Percentiles rank a stretch among this genome's conserved stretches.
Conservation (phyloP, 257 asterid genomes). For the Petunia axillaris region DNA sequence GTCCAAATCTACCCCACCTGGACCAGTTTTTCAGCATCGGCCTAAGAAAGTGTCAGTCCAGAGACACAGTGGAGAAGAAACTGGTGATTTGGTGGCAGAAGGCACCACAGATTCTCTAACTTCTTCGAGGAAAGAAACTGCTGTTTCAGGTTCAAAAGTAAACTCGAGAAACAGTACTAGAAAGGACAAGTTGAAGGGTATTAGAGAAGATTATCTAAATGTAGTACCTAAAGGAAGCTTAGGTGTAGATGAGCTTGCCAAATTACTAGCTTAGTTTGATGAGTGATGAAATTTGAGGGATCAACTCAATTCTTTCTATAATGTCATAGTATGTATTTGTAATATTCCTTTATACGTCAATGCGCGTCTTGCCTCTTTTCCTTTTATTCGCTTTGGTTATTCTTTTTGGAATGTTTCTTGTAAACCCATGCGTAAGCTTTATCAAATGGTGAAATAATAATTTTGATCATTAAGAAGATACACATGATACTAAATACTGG, state of each 20-base stretch:
- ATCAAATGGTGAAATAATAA: not conserved
- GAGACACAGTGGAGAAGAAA: slow-evolving; percentile 39
- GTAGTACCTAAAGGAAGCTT: slow-evolving; percentile 67
- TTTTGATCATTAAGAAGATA: not conserved
- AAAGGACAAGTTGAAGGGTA: slow-evolving; percentile 47
- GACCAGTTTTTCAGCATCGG: slow-evolving; percentile 55
- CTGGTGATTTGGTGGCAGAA: slow-evolving; percentile 40
- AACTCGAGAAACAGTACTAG: slow-evolving; percentile 42
- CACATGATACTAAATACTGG: not conserved
- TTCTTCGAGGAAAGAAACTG: slow-evolving; percentile 34
- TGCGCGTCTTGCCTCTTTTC: not conserved
- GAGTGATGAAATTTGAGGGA: not conserved
- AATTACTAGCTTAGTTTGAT: slow-evolving; percentile 55
- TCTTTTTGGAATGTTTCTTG: not conserved
- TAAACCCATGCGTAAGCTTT: not conserved
- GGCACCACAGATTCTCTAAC: slow-evolving; percentile 19
- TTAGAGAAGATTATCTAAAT: slow-evolving; percentile 56
- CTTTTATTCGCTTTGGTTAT: not conserved
- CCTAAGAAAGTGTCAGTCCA: slow-evolving; percentile 42
- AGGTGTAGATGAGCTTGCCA: slow-evolving; percentile 91
- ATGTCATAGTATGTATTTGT: slow-evolving; percentile 15
- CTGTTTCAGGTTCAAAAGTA: slow-evolving; percentile 38
- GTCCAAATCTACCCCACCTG: slow-evolving; percentile 68
- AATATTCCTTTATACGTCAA: slow-evolving; percentile 1
- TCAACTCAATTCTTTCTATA: slow-evolving; percentile 10